Conservation (phyloP, 2,329 filamentous ascomycete genomes). For the Colletotrichum eleusines region DNA sequence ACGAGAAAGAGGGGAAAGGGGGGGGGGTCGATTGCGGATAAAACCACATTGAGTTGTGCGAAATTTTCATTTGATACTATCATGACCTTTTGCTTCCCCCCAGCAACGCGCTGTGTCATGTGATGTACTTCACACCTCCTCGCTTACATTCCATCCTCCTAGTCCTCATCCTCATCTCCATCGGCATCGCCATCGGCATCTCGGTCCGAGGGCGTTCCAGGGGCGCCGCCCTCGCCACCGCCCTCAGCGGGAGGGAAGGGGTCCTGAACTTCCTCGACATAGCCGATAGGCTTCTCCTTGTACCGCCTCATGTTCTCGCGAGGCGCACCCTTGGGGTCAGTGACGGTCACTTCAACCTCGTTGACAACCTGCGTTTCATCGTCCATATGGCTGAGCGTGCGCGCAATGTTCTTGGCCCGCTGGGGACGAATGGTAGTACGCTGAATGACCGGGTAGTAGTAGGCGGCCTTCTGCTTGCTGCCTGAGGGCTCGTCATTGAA, state of each 20-base stretch:
- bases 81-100: background rate
- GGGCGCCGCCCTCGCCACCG: slow-evolving; percentile 24
- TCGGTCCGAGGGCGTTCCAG: slow-evolving; percentile 45
- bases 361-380: slow-evolving; percentile 66
- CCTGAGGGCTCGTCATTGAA: slow-evolving; percentile 62
- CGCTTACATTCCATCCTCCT: background rate
- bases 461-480: slow-evolving; percentile 68
- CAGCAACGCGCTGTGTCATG: background rate
- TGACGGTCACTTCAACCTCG: slow-evolving; percentile 66
- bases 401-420: slow-evolving; percentile 72
- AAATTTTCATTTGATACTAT: background rate
- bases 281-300: slow-evolving; percentile 65
- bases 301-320: slow-evolving; percentile 64
- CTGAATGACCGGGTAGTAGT: slow-evolving; percentile 78
- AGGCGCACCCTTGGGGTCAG: slow-evolving; percentile 67
- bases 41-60: background rate
- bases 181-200: slow-evolving; percentile 55
- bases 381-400: slow-evolving; percentile 59
- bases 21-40: slow-evolving; percentile 13
- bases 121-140: background rate
- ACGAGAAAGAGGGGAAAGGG: background rate
- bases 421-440: slow-evolving; percentile 72
- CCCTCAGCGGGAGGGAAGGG: slow-evolving; percentile 26
- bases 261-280: slow-evolving; percentile 55
- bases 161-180: slow-evolving; percentile 57